Conservation (phyloP, 176 grass and related monocot species). For the Saccharum spontaneum region DNA sequence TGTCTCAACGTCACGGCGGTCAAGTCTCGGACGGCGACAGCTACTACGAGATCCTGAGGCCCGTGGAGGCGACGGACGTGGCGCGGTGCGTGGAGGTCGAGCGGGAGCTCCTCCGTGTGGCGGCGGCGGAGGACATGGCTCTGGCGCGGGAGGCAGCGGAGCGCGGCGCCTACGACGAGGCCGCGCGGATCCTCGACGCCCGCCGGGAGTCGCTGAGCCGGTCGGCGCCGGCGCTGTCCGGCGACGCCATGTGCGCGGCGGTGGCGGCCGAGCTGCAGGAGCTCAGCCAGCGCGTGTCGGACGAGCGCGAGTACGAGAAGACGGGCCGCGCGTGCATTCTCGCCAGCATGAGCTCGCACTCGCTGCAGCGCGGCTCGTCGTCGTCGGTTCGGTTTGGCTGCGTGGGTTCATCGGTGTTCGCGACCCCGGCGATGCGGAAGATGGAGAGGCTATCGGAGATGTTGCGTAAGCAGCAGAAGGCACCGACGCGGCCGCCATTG, state of each 20-base stretch:
- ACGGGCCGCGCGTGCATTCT: slow-evolving; percentile 38
- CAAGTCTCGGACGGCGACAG: too few relatives aligned
- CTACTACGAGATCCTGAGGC: too few relatives aligned
- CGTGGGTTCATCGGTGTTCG: not conserved
- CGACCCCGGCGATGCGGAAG: not conserved
- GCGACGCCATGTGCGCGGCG: not conserved
- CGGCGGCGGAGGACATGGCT: not conserved
- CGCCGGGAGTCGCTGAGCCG: slow-evolving; percentile 8
- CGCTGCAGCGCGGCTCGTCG: slow-evolving; percentile 22
- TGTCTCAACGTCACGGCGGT: too few relatives aligned
- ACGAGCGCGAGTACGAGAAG: not conserved
- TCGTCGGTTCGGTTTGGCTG: too few relatives aligned
- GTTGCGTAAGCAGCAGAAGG: not conserved
- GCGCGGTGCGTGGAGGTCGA: not conserved
- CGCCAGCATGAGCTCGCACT: slow-evolving; percentile 39
- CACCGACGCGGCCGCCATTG: too few relatives aligned
- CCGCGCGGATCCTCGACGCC: slow-evolving; percentile 26
- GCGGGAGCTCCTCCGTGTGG: not conserved
- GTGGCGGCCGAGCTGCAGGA: slow-evolving; percentile 25
- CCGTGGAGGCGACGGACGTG: not conserved
- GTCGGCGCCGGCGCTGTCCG: not conserved
- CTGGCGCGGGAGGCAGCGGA: slow-evolving; percentile 16
- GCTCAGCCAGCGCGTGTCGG: slow-evolving; percentile 30
- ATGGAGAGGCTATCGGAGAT: not conserved
- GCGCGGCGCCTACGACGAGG: too few relatives aligned